Base-by-base conservation (phyloP, 192 early-diverging fungal genomes). In the Haplosporangium gracile region DNA sequence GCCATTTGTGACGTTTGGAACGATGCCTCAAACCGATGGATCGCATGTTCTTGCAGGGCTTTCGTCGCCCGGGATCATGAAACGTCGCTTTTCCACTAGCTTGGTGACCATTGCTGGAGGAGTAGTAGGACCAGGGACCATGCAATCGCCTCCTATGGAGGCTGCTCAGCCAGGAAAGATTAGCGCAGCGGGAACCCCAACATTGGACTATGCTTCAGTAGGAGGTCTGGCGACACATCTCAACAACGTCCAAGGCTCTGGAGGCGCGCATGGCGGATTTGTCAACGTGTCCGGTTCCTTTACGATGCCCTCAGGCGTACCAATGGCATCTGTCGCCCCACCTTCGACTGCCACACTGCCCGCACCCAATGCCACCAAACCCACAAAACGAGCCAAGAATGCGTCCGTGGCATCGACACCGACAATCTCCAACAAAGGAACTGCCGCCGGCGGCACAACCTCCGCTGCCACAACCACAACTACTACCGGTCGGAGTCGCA, bases 21-120 rank as follows among this genome's bases (percentile, higher is more conserved):
- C n/a, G 10, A 65, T 42, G 60, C 24, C 39, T 24, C 57, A 38
- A 11, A 65, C 38, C 4, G 76, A 77, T 1, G 24, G 34, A 0
- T 45, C 65, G 3, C 76, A 77, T 26, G 11, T 69, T 32, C 76
- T 43, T 7, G 34, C 76, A 38, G 76, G 76, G 0, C 39, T 69
- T 0, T 34, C 65, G 7, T 57, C 76, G 2, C 32, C 76, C 51
- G 76, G 76, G 43, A 45, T 63, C 29, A 38, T 77, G 42, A 77
- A 77, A 45, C 76, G 76, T 7, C 20, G 76, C 16, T 69, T 77
- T n/a, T 77, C 76, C 34, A 43, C 65, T 24, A 43, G 63, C 13
- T n/a, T 71, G 70, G 70, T 42, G 8, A 42, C 70, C 5, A 42
- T 38, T 9, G 70, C 40, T 38, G 36, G 38, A 71, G 70, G 70